Conservation (phyloP, 2,329 filamentous ascomycete species). For the Colletotrichum aenigma region DNA sequence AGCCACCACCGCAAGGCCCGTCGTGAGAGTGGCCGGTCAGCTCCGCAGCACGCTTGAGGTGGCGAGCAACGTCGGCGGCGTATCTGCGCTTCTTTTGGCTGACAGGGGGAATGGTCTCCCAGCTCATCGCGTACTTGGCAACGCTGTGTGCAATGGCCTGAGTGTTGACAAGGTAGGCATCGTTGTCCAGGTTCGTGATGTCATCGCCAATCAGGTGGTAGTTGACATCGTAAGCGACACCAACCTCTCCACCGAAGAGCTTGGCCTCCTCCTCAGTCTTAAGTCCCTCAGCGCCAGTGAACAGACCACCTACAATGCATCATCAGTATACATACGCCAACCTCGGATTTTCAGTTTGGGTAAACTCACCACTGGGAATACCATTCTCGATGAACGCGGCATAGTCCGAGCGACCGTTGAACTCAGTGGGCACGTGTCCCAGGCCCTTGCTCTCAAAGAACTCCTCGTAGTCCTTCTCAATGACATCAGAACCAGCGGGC, state of each 20-base stretch:
- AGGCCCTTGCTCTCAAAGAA: conserved; percentile 53
- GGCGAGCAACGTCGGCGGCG: conserved; percentile 31
- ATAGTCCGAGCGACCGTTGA: conserved; percentile 69
- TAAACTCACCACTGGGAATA: conserved; percentile 60
- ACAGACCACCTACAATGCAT: conserved; percentile 54
- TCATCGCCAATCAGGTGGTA: conserved; percentile 51
- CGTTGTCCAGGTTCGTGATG: conserved; percentile 39
- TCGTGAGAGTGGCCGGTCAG: conserved; percentile 28
- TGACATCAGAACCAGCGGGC: conserved; percentile 63
- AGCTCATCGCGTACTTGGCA: conserved; percentile 44
- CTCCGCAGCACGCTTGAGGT: conserved; percentile 28
- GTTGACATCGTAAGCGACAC: conserved; percentile 49
- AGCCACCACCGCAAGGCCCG: conserved; percentile 32
- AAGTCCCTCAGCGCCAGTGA: conserved; percentile 69
- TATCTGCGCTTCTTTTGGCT: conserved; percentile 31
- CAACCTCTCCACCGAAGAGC: conserved; percentile 67
- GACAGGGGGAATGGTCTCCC: conserved; percentile 34
- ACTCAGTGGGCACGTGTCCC: conserved; percentile 63
- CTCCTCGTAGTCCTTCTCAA: conserved; percentile 62
- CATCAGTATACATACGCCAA: neutral
- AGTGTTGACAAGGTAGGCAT: conserved; percentile 50
- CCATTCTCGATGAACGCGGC: conserved; percentile 69
- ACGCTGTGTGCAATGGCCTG: conserved; percentile 46
- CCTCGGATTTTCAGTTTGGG: neutral
- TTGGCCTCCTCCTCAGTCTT: conserved; percentile 65